Evolutionary conservation across 768 basidiomycete species (phyloP).

Genomic region (Boletus huronensis): DNA sequence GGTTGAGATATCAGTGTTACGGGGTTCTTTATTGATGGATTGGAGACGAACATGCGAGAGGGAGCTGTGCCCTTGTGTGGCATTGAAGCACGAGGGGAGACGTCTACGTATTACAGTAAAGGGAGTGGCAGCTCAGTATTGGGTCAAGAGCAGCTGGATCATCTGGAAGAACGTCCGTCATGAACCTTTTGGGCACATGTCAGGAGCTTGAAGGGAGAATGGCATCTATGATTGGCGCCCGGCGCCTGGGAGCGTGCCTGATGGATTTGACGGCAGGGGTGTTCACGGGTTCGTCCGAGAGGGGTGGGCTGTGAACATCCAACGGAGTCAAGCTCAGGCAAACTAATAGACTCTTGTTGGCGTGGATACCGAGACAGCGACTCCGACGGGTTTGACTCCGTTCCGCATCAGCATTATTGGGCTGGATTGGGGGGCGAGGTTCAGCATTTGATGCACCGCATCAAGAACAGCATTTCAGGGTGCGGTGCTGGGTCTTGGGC

Average conservation of each 20-base stretch:
- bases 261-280: background rate
- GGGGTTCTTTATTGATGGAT: background rate
- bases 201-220: background rate
- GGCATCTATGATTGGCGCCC: slow-evolving; percentile 16
- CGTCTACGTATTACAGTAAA: background rate
- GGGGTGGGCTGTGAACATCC: background rate
- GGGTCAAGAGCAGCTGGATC: background rate
- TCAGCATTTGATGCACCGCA: background rate
- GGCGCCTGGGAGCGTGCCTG: slow-evolving; percentile 6
- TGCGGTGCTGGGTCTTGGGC: slow-evolving; percentile 11
- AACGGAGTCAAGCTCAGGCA: background rate
- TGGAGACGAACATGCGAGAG: background rate
- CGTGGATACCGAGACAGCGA: background rate
- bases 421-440: background rate
- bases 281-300: background rate
- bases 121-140: background rate
- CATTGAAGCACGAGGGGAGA: background rate
- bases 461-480: background rate
- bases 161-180: background rate
- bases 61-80: background rate
- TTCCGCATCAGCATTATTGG: background rate
- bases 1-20: background rate
- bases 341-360: background rate
- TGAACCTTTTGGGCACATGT: background rate
- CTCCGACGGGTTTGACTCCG: background rate